phyloP scores from a whole-genome alignment of 2,329 filamentous ascomycete genomes.

The Ciborinia camelliae region DNA sequence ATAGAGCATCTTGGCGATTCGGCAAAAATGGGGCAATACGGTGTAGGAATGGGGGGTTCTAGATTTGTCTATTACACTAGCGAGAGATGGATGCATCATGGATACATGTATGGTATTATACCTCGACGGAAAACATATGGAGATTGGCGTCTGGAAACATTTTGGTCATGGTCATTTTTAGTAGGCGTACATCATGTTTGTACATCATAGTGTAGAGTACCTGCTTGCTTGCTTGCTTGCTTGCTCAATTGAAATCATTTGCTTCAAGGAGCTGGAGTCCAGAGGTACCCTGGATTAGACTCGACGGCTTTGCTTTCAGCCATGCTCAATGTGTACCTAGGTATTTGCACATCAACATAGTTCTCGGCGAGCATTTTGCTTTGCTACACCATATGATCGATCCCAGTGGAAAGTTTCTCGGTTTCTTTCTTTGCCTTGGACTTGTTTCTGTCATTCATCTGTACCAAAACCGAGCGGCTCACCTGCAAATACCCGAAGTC shows the following conservation, averaged over 20 bases:
- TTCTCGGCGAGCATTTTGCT: no score
- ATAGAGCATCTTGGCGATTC: background rate
- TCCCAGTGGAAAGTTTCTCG: no score
- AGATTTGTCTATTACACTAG: background rate
- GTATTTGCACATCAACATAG: no score
- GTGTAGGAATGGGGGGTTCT: background rate
- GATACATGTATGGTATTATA: background rate
- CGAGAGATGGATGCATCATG: background rate
- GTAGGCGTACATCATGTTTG: background rate
- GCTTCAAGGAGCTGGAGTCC: background rate
- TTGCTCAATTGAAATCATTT: background rate
- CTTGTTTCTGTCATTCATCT: no score
- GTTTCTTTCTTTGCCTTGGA: no score
- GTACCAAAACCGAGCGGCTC: no score
- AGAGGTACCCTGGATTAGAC: background rate
- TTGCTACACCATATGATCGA: no score
- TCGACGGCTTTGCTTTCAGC: background rate
- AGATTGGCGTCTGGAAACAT: background rate
- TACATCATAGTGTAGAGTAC: slow-evolving; percentile 1
- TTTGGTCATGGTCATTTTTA: background rate
- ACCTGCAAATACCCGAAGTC: no score
- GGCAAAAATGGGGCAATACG: background rate
- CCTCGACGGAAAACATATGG: background rate
- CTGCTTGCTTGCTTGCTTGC: no score
- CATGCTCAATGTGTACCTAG: background rate